Evolutionary conservation across 2,329 filamentous ascomycete genomes (phyloP).

Genomic region (Aspergillus eucalypticola): DNA sequence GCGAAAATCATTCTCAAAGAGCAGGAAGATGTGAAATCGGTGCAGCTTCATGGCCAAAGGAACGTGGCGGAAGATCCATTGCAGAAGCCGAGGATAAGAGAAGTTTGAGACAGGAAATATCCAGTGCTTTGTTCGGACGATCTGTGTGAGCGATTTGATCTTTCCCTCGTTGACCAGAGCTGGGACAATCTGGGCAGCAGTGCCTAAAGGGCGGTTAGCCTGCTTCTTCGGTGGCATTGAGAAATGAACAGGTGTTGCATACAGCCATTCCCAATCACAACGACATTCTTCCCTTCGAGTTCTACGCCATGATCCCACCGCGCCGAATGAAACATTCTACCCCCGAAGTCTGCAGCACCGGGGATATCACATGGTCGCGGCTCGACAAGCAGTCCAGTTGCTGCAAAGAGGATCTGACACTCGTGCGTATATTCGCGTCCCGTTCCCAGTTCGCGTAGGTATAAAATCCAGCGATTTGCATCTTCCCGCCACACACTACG

Average conservation of each 20-base stretch:
- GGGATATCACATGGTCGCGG: conserved; percentile 47
- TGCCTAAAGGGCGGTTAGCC: conserved; percentile 16
- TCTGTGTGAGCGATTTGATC: conserved; percentile 56
- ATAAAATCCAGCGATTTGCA: conserved; percentile 50
- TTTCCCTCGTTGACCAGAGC: conserved; percentile 34
- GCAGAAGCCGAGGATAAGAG: conserved; percentile 50
- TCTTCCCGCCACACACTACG: conserved; percentile 51
- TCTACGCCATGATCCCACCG: conserved; percentile 27
- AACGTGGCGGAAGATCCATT: conserved; percentile 49
- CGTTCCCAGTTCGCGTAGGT: conserved; percentile 26
- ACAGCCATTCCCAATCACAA: conserved; percentile 39
- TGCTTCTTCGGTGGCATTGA: neutral
- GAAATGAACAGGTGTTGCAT: neutral
- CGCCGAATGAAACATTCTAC: conserved; percentile 30
- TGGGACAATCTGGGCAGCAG: conserved; percentile 30
- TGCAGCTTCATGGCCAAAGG: conserved; percentile 47
- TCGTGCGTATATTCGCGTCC: conserved; percentile 37
- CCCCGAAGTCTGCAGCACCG: conserved; percentile 24
- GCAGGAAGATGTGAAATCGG: conserved; percentile 38
- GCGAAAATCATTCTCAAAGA: conserved; percentile 24
- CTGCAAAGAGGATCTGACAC: conserved; percentile 53
- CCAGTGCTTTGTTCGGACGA: conserved; percentile 61
- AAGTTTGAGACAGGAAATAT: conserved; percentile 48
- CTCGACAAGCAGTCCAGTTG: conserved; percentile 56
- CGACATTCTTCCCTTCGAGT: conserved; percentile 28